Base-by-base conservation (phyloP, 2,329 filamentous ascomycete species). In the Aspergillus ruber region DNA sequence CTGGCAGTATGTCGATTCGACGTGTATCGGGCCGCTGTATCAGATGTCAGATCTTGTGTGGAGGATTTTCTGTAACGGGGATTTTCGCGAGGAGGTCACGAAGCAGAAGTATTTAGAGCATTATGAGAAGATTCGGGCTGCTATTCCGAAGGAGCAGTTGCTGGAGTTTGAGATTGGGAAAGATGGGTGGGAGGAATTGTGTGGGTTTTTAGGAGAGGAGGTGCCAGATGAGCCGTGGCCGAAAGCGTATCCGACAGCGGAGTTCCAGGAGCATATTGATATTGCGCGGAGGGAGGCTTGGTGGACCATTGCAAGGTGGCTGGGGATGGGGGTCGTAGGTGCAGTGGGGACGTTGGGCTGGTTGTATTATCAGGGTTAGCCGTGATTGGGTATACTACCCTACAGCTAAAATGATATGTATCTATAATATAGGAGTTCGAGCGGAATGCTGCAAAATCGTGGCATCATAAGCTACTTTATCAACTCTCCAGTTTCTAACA, bases 181-280 rank as follows among this genome's bases (percentile, higher is more conserved):
- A 27, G 66, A 74, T 32, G 72, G 71, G 1, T 76, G 74, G 73
- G 64, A 60, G 32, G 68, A 69, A 8, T 56, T 77, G 20, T 76
- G 73, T 51, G 50, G 62, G 47, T 73, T 74, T 43, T 44, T 74
- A 36, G 65, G 59, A 0, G 68, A 65, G 32, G 54, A 62, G 6
- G 55, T 68, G 3, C 69, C 71, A 1, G 48, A 60, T 15, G 55
- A 56, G 33, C 50, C 62, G 2, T 73, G 74, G 53, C 64, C 67
- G 2, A 50, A 56, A 18, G 44, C 55, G 6, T 70, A 71, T 50
- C 62, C 67, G 29, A 49, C 45, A 8, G 49, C 42, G 2, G 32
- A 50, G 10, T 53, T 51, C 18, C 44, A 46, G 39, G 39, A 51
- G 39, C 40, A 42, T 27, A 32, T 20, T 17, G 13, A 15, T n/a